Evolutionary conservation across 1,284 basidiomycete genomes (phyloP).

Genomic region (Trichosporon sp.): DNA sequence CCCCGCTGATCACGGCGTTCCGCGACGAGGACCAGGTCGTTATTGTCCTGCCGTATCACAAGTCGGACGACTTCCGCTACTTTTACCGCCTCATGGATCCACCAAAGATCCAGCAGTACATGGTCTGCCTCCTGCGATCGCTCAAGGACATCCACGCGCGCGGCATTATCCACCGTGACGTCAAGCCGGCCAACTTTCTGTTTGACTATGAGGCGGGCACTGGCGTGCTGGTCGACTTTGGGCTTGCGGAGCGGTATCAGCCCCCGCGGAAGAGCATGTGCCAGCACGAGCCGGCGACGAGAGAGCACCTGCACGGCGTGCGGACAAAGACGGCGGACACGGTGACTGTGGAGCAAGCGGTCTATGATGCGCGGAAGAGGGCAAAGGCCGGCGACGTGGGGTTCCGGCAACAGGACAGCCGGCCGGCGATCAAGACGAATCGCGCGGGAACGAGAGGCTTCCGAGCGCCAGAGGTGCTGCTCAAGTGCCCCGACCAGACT

Average conservation of each 20-base stretch:
- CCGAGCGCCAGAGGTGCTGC: conserved; percentile 88
- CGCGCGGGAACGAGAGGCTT: conserved; percentile 95
- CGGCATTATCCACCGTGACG: conserved; percentile 90
- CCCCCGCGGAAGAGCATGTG: conserved; percentile 53
- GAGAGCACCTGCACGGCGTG: conserved; percentile 61
- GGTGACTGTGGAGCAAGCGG: conserved; percentile 48
- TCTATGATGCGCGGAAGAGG: conserved; percentile 61
- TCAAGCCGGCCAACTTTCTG: conserved; percentile 97
- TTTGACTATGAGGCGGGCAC: conserved; percentile 79
- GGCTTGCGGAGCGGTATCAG: conserved; percentile 65
- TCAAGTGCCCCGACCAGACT: conserved; percentile 92
- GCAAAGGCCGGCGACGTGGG: conserved; percentile 45
- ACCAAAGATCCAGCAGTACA: conserved; percentile 67
- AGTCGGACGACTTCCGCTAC: conserved; percentile 80
- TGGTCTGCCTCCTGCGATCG: conserved; percentile 85
- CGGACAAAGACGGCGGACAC: conserved; percentile 36
- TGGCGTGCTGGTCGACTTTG: conserved; percentile 92
- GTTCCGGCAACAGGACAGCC: conserved; percentile 47
- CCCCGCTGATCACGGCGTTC: conserved; percentile 91
- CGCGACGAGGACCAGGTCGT: conserved; percentile 88
- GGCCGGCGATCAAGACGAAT: conserved; percentile 84
- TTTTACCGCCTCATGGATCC: conserved; percentile 48
- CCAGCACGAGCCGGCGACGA: conserved; percentile 63
- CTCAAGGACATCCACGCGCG: conserved; percentile 83
- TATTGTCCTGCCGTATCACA: conserved; percentile 88